Base-by-base conservation (phyloP, 2,329 filamentous ascomycete species). In the Trichoderma citrinoviride region DNA sequence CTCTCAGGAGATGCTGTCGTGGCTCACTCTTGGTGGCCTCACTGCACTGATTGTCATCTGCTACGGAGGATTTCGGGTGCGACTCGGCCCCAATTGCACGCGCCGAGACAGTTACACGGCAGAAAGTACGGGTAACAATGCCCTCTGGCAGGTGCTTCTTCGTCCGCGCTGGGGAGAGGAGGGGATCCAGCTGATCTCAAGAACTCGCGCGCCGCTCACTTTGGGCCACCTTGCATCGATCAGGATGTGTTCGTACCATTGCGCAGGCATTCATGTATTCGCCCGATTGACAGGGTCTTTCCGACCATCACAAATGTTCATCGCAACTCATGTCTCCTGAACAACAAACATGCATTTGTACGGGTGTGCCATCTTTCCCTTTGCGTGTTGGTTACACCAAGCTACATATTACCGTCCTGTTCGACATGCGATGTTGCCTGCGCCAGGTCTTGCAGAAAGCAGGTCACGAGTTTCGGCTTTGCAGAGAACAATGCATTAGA, bases 1-100 rank as follows among this genome's bases (percentile, higher is more conserved):
- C 27, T 47, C 49, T 65, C 56, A 21, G 50, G 56, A 53, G 40
- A 44, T 53, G 46, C 54, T 58, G 37, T 53, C 62, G 62, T 64
- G 62, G 62, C 54, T 64, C 53, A 37, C 54, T 52, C 23, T 41
- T 37, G 41, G 33, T 58, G 54, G 62, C 40, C 46, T 50, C 33
- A 14, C 49, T 46, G 12, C 44, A 46, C 17, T 15, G 49, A 47
- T 60, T 65, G 47, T 40, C 55, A 44, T 47, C 33, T 49, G 37
- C 57, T 44, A 61, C 57, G 46, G 57, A 41, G 46, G 37, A 52
- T 52, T 43, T 52, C 57, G 47, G 57, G 43, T 33, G 23, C 40
- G 33, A 43, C 37, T 21, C 17, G 25, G 58, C 58, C 25, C 40
- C 47, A 62, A 46, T 62, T 53, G 25, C n/a, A 52, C 12, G 23